Base-by-base conservation (phyloP, 805 yeast species). In the Saccharomycopsis malanga region DNA sequence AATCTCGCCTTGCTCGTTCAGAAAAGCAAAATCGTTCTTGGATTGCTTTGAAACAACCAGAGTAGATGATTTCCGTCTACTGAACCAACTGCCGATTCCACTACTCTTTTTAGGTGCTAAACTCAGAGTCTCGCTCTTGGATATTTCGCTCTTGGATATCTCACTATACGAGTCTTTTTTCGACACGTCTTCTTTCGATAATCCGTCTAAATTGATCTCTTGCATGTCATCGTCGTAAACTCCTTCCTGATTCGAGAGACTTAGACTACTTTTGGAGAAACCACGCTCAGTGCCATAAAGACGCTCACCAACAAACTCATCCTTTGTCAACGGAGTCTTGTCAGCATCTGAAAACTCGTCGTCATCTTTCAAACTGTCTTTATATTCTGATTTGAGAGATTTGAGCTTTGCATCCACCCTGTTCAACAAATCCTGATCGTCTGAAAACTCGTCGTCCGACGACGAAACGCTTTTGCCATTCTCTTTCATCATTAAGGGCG, bases 271-370 rank as follows among this genome's bases (percentile, higher is more conserved):
- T n/a, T 15, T 20, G 17, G 18, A 5, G n/a, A n/a, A n/a, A n/a
- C n/a, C n/a, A n/a, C n/a, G n/a, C n/a, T n/a, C n/a, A n/a, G n/a
- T 18, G 39, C 21, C 10, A 7, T 36, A 4, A 4, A 36, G 18
- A 7, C 23, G 25, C 7, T 36, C 18, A 18, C 76, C 77, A 29
- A 73, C 58, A 48, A 80, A 30, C 18, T 29, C 39, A 3, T 42
- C 85, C 56, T 79, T 85, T 35, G 72, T 73, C 48, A 65, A 68
- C 12, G 75, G 70, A 38, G 65, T 56, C 21, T 49, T 61, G 24
- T 75, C 82, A 30, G 65, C 87, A 25, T 84, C 93, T 49, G 85
- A 94, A 93, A 93, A 85, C 69, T 76, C 71, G 57, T 82, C 87
- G 37, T 75, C 84, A 49, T 81, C 85, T 46, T 79, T 74, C 62